A percentile compares a stretch with the other conserved stretches of the same genome.
Conservation (phyloP, 495 filamentous ascomycete species). For the Collariella sp. region DNA sequence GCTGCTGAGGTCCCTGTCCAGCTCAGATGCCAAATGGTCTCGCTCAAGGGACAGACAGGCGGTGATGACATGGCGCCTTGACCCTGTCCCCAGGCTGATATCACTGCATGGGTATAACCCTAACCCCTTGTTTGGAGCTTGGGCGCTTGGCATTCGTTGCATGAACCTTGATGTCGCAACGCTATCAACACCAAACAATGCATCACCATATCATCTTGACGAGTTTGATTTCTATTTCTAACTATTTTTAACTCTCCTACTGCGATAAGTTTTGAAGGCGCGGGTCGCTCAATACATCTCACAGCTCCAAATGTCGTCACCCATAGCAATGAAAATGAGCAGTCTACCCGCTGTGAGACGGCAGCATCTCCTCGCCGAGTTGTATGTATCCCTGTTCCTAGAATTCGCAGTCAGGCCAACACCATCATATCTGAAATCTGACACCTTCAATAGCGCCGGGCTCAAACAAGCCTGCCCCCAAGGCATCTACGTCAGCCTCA, state of each 20-base stretch:
- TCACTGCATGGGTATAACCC: not conserved
- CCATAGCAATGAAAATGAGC: constrained; percentile 18
- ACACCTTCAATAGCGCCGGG: constrained; percentile 50
- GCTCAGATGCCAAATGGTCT: not conserved
- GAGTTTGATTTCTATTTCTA: no score
- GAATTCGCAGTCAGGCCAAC: not conserved
- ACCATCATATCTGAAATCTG: not conserved
- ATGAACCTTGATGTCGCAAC: constrained; percentile 11
- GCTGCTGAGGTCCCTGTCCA: not conserved
- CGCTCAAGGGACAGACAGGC: not conserved
- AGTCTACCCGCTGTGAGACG: constrained; percentile 29
- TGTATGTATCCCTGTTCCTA: constrained; percentile 42
- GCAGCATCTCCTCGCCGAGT: constrained; percentile 69
- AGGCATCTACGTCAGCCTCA: constrained; percentile 77
- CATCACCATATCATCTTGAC: not conserved
- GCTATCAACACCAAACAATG: not conserved
- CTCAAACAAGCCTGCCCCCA: constrained; percentile 72
- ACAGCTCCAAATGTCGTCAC: constrained; percentile 11
- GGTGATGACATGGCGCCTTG: not conserved
- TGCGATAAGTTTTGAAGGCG: no score
- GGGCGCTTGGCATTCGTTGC: not conserved
- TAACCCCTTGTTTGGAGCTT: constrained; percentile 1
- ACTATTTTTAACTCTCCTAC: no score
- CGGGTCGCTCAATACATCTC: no score
- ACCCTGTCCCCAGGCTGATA: not conserved